phyloP scores from a whole-genome alignment of 2,329 filamentous ascomycete genomes.

The Xylariaceae sp. region DNA sequence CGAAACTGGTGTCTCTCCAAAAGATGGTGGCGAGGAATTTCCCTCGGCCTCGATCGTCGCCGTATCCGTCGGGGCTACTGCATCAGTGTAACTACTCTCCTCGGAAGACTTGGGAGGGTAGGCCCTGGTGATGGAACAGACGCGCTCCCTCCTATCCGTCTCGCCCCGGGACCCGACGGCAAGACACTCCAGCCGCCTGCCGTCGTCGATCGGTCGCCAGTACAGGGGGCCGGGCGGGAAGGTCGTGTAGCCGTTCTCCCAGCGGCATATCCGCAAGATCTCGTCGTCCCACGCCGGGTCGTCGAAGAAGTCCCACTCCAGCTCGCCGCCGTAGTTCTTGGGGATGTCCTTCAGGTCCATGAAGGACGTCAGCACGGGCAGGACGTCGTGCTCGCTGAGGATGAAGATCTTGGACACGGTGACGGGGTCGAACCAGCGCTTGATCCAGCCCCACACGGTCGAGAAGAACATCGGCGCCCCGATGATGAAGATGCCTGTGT shows the following conservation, averaged over 20 bases:
- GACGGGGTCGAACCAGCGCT: conserved; percentile 92
- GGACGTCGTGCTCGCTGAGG: conserved; percentile 71
- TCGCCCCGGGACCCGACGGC: conserved; percentile 54
- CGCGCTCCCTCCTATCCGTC: conserved; percentile 47
- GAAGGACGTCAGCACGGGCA: conserved; percentile 75
- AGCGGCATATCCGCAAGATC: conserved; percentile 44
- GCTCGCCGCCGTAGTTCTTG: conserved; percentile 83
- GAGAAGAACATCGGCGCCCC: conserved; percentile 90
- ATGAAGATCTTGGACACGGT: conserved; percentile 98
- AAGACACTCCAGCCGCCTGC: conserved; percentile 53
- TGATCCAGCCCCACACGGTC: conserved; percentile 93
- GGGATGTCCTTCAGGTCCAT: conserved; percentile 84
- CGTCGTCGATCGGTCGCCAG: conserved; percentile 56
- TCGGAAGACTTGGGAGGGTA: conserved; percentile 37
- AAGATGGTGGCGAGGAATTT: conserved; percentile 8
- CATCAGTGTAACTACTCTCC: conserved; percentile 9
- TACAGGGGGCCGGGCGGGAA: conserved; percentile 62
- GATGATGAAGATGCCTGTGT: conserved; percentile 64
- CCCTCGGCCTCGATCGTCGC: conserved; percentile 19
- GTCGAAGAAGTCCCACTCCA: conserved; percentile 83
- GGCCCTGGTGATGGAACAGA: conserved; percentile 55
- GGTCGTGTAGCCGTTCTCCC: conserved; percentile 54
- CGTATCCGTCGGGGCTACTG: conserved; percentile 16
- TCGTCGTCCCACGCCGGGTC: conserved; percentile 61
- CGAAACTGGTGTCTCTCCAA: conserved; percentile 11